Evolutionary conservation across 1,284 basidiomycete genomes (phyloP), one percentile per base, ranked within the genome.

Genomic region (Serendipita sp.): DNA sequence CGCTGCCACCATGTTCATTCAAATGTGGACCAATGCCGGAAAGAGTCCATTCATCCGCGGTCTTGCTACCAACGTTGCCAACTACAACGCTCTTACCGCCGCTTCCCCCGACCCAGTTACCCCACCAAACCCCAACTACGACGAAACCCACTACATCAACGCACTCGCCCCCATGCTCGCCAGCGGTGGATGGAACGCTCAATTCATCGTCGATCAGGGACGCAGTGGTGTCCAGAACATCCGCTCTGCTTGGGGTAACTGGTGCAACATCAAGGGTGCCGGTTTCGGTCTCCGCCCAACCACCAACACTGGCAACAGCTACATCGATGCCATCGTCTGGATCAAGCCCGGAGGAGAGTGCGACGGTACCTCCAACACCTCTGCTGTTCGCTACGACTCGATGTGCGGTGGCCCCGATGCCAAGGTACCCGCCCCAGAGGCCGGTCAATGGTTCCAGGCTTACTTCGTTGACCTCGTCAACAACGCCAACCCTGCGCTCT

Each of bases 281-380:
- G 83, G 82, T 62, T 84, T 84, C 70, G 83, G 83, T 66, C 78
- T 72, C 44, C 81, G 76, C 65, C 83, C 82, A 35, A 83, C 82
- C 22, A 75, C 74, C 62, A 78, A 76, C 75, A 83, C 81, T 35
- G 79, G 79, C 45, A 78, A 75, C 61, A 71, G 74, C 60, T 72
- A 78, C 69, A 81, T 84, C 67, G 83, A 84, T 68, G 72, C 81
- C 55, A 79, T 84, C 70, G 81, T 84, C 65, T 84, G 82, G 82
- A 78, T 82, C 67, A 85, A 85, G 75, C 82, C 83, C 62, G 82
- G 82, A 77, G 82, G 82, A 67, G 82, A 84, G 72, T 81, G 76
- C 65, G 83, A 84, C 69, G 82, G 82, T 66, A 84, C 82, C 49
- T 80, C 77, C 66, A 78, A 84, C 76, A 77, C 74, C 60, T 79